These are phyloP conservation scores for Raddia distichophylla DNA, from an alignment of 176 grass and related monocot genomes.

Conservation along the genomic window DNA sequence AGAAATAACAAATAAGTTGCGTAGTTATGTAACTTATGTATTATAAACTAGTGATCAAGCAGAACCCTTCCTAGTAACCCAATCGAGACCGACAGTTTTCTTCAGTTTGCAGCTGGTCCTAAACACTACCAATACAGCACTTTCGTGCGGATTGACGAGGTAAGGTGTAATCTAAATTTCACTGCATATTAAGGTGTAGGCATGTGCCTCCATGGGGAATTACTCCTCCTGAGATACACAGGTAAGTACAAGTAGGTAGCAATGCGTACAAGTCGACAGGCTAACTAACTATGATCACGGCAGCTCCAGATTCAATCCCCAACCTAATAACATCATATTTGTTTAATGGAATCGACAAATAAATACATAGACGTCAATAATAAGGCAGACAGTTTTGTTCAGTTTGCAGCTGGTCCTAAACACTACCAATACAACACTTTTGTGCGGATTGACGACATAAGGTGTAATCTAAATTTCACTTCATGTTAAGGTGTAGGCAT, in stretches of 20 bases:
- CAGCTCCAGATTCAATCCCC: conserved; percentile 11
- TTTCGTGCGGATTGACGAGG: neutral
- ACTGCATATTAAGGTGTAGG: neutral
- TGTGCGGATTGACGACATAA: neutral
- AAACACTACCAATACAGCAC: too few relatives aligned
- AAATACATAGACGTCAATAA: neutral
- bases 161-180: neutral
- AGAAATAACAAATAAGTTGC: neutral
- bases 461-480: neutral
- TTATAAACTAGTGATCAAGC: neutral
- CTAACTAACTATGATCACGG: neutral
- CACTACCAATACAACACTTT: too few relatives aligned
- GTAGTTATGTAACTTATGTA: neutral
- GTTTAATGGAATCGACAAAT: neutral
- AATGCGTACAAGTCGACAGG: neutral
- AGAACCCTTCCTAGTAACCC: neutral
- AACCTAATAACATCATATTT: neutral
- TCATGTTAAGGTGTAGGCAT: neutral
- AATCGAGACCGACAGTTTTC: neutral
- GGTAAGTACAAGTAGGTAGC: neutral
- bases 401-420: neutral
- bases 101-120: neutral
- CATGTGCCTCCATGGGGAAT: neutral
- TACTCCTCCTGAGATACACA: neutral
- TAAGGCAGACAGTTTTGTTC: neutral